A percentile compares a stretch with the other conserved stretches of the same genome.
phyloP scores from a whole-genome alignment of 2,329 filamentous ascomycete species.

The Microdochium trichocladiopsis region DNA sequence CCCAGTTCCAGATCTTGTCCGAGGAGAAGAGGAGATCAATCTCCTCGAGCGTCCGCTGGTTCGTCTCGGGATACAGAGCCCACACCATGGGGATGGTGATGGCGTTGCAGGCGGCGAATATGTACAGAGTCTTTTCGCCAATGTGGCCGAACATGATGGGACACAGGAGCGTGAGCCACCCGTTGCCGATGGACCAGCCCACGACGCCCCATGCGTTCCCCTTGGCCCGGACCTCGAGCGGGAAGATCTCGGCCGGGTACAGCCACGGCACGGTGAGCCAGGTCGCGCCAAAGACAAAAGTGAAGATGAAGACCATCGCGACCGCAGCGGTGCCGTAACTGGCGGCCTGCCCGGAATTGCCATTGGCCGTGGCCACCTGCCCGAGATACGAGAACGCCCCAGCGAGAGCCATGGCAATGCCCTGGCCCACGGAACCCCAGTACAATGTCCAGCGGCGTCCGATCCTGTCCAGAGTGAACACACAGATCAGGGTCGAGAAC shows the following conservation, averaged over 20 bases:
- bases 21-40: slow-evolving; percentile 68
- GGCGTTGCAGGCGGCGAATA: slow-evolving; percentile 63
- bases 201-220: slow-evolving; percentile 72
- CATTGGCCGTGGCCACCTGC: slow-evolving; percentile 36
- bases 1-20: slow-evolving; percentile 62
- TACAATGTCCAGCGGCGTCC: slow-evolving; percentile 63
- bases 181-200: slow-evolving; percentile 71
- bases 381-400: slow-evolving; percentile 53
- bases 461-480: slow-evolving; percentile 63
- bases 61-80: slow-evolving; percentile 68
- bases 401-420: slow-evolving; percentile 60
- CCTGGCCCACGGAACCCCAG: slow-evolving; percentile 59
- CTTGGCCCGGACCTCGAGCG: slow-evolving; percentile 61
- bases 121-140: slow-evolving; percentile 64
- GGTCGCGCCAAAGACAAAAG: slow-evolving; percentile 55
- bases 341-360: slow-evolving; percentile 35
- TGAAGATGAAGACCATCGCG: slow-evolving; percentile 66
- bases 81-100: slow-evolving; percentile 63
- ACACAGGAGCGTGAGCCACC: slow-evolving; percentile 37
- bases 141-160: slow-evolving; percentile 34
- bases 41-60: slow-evolving; percentile 66
- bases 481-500: slow-evolving; percentile 61
- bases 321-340: slow-evolving; percentile 58
- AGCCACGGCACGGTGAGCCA: slow-evolving; percentile 55
- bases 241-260: slow-evolving; percentile 69